A percentile compares a stretch with the other conserved stretches of the same genome.
phyloP scores from a whole-genome alignment of 805 yeast genomes.

The Nakazawaea ernobii region DNA sequence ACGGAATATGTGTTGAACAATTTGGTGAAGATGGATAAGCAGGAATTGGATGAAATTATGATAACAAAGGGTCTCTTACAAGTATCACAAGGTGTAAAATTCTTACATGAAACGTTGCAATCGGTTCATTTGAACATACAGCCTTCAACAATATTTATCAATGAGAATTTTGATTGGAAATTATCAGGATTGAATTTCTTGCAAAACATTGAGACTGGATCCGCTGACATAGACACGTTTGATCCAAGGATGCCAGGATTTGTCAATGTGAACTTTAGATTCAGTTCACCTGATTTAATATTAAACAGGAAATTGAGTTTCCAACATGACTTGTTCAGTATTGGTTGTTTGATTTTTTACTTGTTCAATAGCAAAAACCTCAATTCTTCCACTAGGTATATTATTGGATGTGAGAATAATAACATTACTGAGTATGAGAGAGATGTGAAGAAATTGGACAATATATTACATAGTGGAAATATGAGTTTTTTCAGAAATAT shows the following conservation, averaged over 20 bases:
- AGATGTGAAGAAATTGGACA: slow-evolving; percentile 32
- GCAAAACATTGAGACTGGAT: slow-evolving; percentile 37
- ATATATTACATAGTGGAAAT: slow-evolving; percentile 32
- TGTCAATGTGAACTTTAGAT: slow-evolving; percentile 65
- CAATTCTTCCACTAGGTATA: slow-evolving; percentile 33
- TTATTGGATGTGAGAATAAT: slow-evolving; percentile 37
- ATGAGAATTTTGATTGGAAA: slow-evolving; percentile 91
- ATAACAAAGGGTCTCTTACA: slow-evolving; percentile 78
- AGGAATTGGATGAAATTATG: slow-evolving; percentile 61
- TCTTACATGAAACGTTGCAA: slow-evolving; percentile 72
- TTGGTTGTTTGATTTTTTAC: slow-evolving; percentile 72
- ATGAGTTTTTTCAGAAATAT: slow-evolving; percentile 47
- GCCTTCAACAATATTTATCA: slow-evolving; percentile 73
- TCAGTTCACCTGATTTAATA: slow-evolving; percentile 79
- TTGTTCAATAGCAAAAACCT: slow-evolving; percentile 42
- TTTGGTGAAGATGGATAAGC: slow-evolving; percentile 25
- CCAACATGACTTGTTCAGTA: slow-evolving; percentile 76
- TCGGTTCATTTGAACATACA: slow-evolving; percentile 72
- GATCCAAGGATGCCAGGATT: slow-evolving; percentile 74
- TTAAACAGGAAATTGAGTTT: slow-evolving; percentile 57
- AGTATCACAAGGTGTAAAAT: slow-evolving; percentile 69
- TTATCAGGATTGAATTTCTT: slow-evolving; percentile 65
- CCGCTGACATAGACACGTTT: slow-evolving; percentile 63
- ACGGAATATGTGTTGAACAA: slow-evolving; percentile 62
- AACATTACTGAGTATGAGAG: slow-evolving; percentile 58